phyloP scores from a whole-genome alignment of 805 yeast species.

The Kazachstania psychrophila region DNA sequence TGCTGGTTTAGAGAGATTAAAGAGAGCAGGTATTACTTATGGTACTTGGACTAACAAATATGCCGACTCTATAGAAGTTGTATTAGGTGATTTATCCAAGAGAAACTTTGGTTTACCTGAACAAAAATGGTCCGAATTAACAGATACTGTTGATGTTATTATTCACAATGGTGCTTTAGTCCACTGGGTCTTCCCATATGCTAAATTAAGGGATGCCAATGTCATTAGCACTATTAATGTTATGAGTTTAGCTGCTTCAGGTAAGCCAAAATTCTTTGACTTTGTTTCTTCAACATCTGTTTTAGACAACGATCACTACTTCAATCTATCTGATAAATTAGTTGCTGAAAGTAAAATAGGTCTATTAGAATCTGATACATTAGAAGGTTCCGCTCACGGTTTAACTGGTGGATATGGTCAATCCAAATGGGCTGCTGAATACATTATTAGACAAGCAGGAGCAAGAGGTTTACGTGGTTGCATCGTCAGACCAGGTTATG shows the following conservation, averaged over 20 bases:
- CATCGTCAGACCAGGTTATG: slow-evolving; percentile 91
- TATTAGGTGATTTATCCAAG: slow-evolving; percentile 72
- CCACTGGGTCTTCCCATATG: slow-evolving; percentile 97
- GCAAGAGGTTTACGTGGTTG: slow-evolving; percentile 78
- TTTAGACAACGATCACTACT: slow-evolving; percentile 74
- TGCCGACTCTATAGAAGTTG: slow-evolving; percentile 51
- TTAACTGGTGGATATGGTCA: slow-evolving; percentile 94
- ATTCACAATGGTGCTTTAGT: slow-evolving; percentile 97
- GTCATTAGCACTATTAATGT: slow-evolving; percentile 83
- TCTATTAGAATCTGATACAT: slow-evolving; percentile 71
- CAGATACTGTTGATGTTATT: slow-evolving; percentile 61
- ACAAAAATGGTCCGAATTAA: slow-evolving; percentile 48
- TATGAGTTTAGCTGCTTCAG: slow-evolving; percentile 57
- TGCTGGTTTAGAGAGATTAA: slow-evolving; percentile 69
- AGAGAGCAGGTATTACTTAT: slow-evolving; percentile 66
- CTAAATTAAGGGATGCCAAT: slow-evolving; percentile 83
- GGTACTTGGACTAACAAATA: slow-evolving; percentile 56
- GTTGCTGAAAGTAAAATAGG: slow-evolving; percentile 60
- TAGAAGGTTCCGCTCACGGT: slow-evolving; percentile 73
- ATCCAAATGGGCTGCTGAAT: slow-evolving; percentile 95
- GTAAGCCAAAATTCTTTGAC: slow-evolving; percentile 71
- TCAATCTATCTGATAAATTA: slow-evolving; percentile 64
- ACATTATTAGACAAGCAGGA: slow-evolving; percentile 81
- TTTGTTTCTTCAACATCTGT: slow-evolving; percentile 96
- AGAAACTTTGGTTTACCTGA: slow-evolving; percentile 61